Conservation (phyloP, 768 basidiomycete species). For the Mrakia blollopis region DNA sequence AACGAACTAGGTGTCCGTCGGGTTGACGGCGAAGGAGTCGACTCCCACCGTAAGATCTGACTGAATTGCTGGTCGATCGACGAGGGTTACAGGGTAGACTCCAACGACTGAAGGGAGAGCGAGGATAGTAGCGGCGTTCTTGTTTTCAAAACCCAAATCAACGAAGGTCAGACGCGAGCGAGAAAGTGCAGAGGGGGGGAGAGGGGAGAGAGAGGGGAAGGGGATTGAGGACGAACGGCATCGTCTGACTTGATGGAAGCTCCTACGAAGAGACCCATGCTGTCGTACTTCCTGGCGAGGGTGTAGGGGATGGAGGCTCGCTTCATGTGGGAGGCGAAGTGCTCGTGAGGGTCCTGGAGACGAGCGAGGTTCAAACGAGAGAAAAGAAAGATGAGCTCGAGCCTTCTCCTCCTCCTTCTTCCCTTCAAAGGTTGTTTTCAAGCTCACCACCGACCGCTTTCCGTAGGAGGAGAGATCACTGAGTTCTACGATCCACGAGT, state of each 20-base stretch:
- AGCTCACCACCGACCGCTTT: conserved; percentile 1
- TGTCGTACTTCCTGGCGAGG: conserved; percentile 14
- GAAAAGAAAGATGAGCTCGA: not conserved
- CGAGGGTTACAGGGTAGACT: conserved; percentile 24
- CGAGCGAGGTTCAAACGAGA: not conserved
- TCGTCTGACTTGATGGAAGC: conserved; percentile 14
- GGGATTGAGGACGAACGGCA: conserved; percentile 8
- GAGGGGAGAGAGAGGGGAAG: not conserved
- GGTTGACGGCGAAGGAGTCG: conserved; percentile 10
- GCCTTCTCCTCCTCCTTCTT: not conserved
- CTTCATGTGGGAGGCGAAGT: conserved; percentile 30
- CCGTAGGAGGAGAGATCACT: not conserved
- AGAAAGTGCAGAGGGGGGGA: not conserved
- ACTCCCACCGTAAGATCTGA: not conserved
- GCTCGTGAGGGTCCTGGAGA: conserved; percentile 19
- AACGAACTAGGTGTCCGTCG: conserved; percentile 20
- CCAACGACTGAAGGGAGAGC: conserved; percentile 13
- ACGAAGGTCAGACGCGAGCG: no score
- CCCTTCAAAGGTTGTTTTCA: not conserved
- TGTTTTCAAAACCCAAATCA: no score
- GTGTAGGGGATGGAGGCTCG: conserved; percentile 20
- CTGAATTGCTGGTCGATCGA: conserved; percentile 9
- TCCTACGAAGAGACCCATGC: conserved; percentile 20
- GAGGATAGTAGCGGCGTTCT: conserved; percentile 9
- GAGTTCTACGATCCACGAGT: conserved; percentile 20